Percentiles rank a stretch among this genome's conserved stretches.
These are phyloP conservation scores for Erythrobasidium yunnanense DNA, from an alignment of 768 basidiomycete species.

Conservation along the genomic window DNA sequence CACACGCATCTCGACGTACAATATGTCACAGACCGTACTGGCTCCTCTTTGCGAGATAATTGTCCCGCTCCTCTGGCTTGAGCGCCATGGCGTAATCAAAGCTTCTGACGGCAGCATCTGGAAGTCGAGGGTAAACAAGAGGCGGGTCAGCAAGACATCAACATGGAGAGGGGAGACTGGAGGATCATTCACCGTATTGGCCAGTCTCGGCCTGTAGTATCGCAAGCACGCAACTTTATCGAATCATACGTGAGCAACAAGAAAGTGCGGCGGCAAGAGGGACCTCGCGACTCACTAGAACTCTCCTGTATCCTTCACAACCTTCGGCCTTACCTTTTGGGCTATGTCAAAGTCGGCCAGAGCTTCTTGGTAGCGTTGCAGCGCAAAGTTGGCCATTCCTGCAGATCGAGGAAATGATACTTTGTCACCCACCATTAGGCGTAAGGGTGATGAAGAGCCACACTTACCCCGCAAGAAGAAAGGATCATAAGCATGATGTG, in stretches of 20 bases:
- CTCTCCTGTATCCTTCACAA: slow-evolving; percentile 22
- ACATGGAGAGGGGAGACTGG: neutral
- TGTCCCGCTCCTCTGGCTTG: slow-evolving; percentile 20
- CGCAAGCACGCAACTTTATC: neutral
- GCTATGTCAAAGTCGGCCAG: slow-evolving; percentile 12
- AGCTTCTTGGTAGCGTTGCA: slow-evolving; percentile 1
- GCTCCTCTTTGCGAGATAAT: neutral
- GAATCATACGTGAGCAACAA: too few species aligned
- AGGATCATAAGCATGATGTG: slow-evolving; percentile 18
- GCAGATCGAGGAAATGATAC: neutral
- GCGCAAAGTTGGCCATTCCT: slow-evolving; percentile 23
- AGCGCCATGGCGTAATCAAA: slow-evolving; percentile 21
- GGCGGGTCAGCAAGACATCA: neutral
- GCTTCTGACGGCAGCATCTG: neutral
- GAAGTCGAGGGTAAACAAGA: neutral
- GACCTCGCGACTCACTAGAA: neutral
- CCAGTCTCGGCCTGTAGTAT: slow-evolving; percentile 12
- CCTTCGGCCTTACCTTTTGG: neutral
- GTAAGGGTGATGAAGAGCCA: too few species aligned
- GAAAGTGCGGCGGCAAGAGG: too few species aligned
- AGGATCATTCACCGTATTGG: neutral
- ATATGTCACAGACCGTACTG: slow-evolving; percentile 12
- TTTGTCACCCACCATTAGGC: neutral
- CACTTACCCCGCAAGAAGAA: slow-evolving; percentile 14
- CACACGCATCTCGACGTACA: too few species aligned